Conservation (phyloP, 2,329 filamentous ascomycete species). For the Colletotrichum aenigma region DNA sequence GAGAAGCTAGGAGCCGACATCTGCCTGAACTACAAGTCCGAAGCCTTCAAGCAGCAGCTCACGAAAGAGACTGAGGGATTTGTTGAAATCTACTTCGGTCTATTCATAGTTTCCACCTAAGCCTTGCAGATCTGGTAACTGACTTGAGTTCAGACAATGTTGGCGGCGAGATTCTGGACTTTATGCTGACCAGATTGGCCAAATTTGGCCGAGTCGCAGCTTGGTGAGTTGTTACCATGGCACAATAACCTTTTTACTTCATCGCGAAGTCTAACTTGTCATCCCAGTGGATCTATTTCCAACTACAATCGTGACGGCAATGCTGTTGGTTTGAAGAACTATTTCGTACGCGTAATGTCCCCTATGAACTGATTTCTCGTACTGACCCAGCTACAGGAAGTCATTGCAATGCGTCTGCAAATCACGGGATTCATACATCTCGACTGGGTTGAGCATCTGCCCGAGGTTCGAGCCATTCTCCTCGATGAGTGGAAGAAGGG, state of each 20-base stretch:
- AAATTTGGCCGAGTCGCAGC: neutral
- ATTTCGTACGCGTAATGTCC: neutral
- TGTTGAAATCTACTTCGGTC: neutral
- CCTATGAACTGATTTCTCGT: rapidly evolving
- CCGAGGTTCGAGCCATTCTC: neutral
- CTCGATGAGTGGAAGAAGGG: neutral
- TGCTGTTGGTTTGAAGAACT: neutral
- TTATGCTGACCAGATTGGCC: neutral
- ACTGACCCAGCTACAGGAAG: neutral
- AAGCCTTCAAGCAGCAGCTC: neutral
- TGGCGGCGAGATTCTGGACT: neutral
- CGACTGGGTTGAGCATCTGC: neutral
- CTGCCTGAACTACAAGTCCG: neutral
- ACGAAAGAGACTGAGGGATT: neutral
- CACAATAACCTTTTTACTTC: rapidly evolving
- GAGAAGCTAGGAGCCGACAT: neutral
- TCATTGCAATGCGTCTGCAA: neutral
- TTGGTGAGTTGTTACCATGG: neutral
- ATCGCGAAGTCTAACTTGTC: neutral
- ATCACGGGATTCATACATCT: neutral
- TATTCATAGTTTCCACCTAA: rapidly evolving
- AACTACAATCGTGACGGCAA: neutral
- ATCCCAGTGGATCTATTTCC: neutral
- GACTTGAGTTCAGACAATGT: neutral
- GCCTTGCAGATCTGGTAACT: neutral